Evolutionary conservation across 75 land plant species (phyloP).

Genomic region (Selaginella moellendorffii): DNA sequence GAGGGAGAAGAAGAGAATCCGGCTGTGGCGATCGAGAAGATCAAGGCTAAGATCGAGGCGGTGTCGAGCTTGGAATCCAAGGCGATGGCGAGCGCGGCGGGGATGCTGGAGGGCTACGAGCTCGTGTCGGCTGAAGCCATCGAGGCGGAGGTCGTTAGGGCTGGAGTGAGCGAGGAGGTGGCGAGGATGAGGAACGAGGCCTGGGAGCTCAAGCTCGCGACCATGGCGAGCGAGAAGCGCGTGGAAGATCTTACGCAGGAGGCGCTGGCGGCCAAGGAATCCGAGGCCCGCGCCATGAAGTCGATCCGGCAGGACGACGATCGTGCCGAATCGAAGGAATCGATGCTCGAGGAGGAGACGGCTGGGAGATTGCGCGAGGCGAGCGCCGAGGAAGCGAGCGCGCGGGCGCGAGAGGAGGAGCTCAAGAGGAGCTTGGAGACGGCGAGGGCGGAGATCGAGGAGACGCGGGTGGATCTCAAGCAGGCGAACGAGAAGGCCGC

Average conservation of each 20-base stretch:
- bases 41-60: too few species aligned
- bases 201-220: background rate
- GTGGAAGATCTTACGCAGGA: too few species aligned
- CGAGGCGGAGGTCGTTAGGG: background rate
- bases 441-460: background rate
- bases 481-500: background rate
- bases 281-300: too few species aligned
- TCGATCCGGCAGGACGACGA: too few species aligned
- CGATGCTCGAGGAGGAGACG: background rate
- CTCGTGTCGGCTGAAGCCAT: background rate
- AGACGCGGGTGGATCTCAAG: background rate
- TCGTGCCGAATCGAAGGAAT: too few species aligned
- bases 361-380: background rate
- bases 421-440: background rate
- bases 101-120: too few species aligned
- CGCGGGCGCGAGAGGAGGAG: background rate
- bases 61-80: too few species aligned
- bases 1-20: background rate
- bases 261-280: too few species aligned
- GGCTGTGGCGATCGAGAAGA: too few species aligned
- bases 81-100: too few species aligned
- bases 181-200: background rate
- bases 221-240: background rate
- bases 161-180: background rate
- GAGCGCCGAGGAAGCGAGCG: background rate